These are phyloP conservation scores for Lentithecium fluviatile DNA, from an alignment of 495 filamentous ascomycete genomes.

Conservation along the genomic window DNA sequence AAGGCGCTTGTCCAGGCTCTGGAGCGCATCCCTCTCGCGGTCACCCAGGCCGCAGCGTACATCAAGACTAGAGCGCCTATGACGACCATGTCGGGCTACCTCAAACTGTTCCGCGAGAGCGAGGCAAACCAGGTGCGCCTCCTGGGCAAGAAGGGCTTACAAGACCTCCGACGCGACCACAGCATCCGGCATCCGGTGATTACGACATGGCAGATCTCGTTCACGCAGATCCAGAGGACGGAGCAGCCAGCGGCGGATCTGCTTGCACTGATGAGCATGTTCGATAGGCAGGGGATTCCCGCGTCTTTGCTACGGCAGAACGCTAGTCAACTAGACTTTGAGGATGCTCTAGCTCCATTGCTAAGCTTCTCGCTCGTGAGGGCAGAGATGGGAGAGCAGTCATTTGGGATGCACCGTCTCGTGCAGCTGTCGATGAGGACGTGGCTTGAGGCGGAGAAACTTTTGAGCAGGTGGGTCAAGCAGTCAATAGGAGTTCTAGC, in stretches of 20 bases:
- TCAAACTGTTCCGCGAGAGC: conserved; percentile 11
- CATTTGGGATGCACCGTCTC: conserved; percentile 18
- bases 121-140: conserved; percentile 4
- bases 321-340: neutral
- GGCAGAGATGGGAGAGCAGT: neutral
- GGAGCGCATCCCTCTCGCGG: conserved; percentile 27
- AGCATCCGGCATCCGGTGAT: conserved; percentile 6
- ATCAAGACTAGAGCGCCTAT: conserved; percentile 14
- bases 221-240: conserved; percentile 11
- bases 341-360: conserved; percentile 8
- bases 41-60: conserved; percentile 25
- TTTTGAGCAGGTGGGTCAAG: conserved; percentile 7
- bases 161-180: conserved; percentile 7
- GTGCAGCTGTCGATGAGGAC: conserved; percentile 18
- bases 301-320: neutral
- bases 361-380: conserved; percentile 12
- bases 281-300: conserved; percentile 19
- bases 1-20: conserved; percentile 18
- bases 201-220: conserved; percentile 17
- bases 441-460: conserved; percentile 4
- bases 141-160: conserved; percentile 1
- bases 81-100: conserved; percentile 7
- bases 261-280: conserved; percentile 18
- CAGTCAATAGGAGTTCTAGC: conserved; percentile 4
- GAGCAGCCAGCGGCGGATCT: conserved; percentile 7